A percentile compares a stretch with the other conserved stretches of the same genome.
Evolutionary conservation across 805 yeast species (phyloP).

Genomic region (Teunomyces barrocoloradensis): DNA sequence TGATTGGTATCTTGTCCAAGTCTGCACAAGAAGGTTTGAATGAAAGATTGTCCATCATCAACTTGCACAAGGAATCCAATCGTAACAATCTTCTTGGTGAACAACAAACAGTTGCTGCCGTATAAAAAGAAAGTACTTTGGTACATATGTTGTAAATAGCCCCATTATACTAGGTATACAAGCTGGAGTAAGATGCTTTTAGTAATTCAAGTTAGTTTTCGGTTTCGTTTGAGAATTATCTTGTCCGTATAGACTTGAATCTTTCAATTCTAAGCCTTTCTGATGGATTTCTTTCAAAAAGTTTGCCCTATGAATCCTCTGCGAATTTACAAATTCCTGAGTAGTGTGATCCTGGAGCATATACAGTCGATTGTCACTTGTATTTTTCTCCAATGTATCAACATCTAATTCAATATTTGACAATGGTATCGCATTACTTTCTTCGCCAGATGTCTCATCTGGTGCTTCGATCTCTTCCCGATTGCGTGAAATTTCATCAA

Average conservation of each 20-base stretch:
- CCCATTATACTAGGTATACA: background rate
- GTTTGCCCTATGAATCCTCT: constrained; percentile 17
- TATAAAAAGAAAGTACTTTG: background rate
- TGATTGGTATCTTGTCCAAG: constrained; percentile 77
- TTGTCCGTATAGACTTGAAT: background rate
- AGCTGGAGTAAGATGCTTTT: background rate
- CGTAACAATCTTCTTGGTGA: background rate
- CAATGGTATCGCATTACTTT: background rate
- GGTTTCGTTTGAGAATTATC: background rate
- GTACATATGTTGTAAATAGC: constrained; percentile 7
- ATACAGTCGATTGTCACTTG: constrained; percentile 7
- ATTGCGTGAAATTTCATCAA: background rate
- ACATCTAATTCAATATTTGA: constrained; percentile 17
- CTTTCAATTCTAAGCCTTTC: constrained; percentile 18
- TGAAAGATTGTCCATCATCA: constrained; percentile 43
- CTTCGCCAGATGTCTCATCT: background rate
- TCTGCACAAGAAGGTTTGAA: constrained; percentile 81
- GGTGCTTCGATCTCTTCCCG: background rate
- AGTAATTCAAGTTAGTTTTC: constrained; percentile 4
- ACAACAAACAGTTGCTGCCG: constrained; percentile 8
- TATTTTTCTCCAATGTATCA: constrained; percentile 15
- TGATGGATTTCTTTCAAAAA: constrained; percentile 24
- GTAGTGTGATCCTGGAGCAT: constrained; percentile 11
- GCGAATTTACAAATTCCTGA: constrained; percentile 14
- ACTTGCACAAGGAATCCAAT: constrained; percentile 7